Evolutionary conservation across 345 rosid species (phyloP).

Genomic region (Citrus trifoliata): DNA sequence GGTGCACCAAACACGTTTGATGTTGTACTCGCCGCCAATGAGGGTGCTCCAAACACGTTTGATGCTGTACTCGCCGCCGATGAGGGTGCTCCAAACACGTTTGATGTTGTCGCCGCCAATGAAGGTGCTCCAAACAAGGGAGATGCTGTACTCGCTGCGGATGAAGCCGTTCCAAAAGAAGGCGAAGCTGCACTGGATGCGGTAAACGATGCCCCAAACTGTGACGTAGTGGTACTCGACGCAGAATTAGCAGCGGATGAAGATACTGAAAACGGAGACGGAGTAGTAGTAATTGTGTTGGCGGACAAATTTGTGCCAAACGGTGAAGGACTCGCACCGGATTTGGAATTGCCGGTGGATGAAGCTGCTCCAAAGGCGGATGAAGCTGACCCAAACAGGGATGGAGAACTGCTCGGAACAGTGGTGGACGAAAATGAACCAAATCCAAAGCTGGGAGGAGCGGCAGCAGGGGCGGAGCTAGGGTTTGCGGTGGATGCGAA

Average conservation of each 20-base stretch:
- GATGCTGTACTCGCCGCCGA: neutral
- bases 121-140: conserved; percentile 23
- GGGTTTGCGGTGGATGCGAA: conserved; percentile 16
- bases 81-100: conserved; percentile 20
- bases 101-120: conserved; percentile 9
- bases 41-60: conserved; percentile 26
- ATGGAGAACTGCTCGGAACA: conserved; percentile 13
- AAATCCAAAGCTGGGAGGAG: conserved; percentile 32
- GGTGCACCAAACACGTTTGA: conserved; percentile 21
- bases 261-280: conserved; percentile 23
- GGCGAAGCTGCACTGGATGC: conserved; percentile 22
- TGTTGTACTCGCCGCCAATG: conserved; percentile 14
- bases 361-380: conserved; percentile 29
- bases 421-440: conserved; percentile 20
- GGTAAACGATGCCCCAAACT: conserved; percentile 11
- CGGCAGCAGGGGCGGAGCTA: conserved; percentile 28
- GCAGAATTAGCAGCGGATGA: conserved; percentile 4
- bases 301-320: conserved; percentile 29
- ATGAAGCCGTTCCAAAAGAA: conserved; percentile 19
- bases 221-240: neutral
- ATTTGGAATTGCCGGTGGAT: conserved; percentile 12
- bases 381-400: conserved; percentile 31
- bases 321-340: neutral
- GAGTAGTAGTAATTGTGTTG: conserved; percentile 6
- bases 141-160: conserved; percentile 16